These are phyloP conservation scores for Cordia subcordata DNA, from an alignment of 257 asterid genomes.

Conservation along the genomic window DNA sequence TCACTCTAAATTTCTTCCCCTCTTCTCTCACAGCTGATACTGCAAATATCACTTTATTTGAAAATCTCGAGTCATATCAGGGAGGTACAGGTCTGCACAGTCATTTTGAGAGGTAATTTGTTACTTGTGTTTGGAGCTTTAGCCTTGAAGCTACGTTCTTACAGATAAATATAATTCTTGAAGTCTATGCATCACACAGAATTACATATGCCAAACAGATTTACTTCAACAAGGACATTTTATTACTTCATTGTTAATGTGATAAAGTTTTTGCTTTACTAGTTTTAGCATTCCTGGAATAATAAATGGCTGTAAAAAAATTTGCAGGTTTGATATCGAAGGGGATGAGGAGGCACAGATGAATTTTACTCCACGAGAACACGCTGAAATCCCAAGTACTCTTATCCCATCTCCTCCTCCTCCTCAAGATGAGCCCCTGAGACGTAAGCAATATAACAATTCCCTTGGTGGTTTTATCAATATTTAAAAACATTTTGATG, in stretches of 20 bases:
- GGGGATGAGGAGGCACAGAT: slow-evolving; percentile 60
- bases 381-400: slow-evolving; percentile 46
- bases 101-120: slow-evolving; percentile 70
- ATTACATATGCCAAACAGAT: no score
- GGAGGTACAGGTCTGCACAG: slow-evolving; percentile 46
- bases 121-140: no score
- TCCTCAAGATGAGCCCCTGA: slow-evolving; percentile 2
- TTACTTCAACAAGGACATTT: no score
- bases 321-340: slow-evolving; percentile 74
- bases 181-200: no score
- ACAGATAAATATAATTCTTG: neutral
- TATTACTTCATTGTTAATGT: neutral
- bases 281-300: slow-evolving; percentile 7
- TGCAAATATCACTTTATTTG: slow-evolving; percentile 64
- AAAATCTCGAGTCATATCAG: slow-evolving; percentile 41
- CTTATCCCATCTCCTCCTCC: slow-evolving; percentile 67
- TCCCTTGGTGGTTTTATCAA: neutral
- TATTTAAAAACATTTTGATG: neutral
- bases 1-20: slow-evolving; percentile 15
- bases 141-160: neutral
- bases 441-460: slow-evolving; percentile 31
- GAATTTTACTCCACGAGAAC: slow-evolving; percentile 51
- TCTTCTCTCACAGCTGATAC: slow-evolving; percentile 54
- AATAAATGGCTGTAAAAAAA: neutral
- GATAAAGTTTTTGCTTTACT: neutral